phyloP scores from a whole-genome alignment of 2,329 filamentous ascomycete species.

The Thermoascus crustaceus region DNA sequence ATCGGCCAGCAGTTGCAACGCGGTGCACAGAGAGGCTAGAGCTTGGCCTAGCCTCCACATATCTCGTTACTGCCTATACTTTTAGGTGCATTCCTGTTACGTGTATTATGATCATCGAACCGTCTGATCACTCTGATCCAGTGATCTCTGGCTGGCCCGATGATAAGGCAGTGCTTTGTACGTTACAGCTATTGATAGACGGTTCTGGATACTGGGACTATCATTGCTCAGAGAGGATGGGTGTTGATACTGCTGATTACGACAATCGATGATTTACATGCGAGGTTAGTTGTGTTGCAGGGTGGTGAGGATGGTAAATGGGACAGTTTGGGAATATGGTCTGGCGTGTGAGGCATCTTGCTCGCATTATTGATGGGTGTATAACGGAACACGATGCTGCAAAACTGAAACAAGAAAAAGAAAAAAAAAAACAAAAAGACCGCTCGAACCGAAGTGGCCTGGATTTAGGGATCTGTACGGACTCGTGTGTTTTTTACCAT shows the following conservation, averaged over 20 bases:
- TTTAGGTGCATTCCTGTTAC: not conserved
- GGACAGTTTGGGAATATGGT: not conserved
- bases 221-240: not conserved
- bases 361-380: slow-evolving; percentile 1
- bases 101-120: not conserved
- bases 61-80: not conserved
- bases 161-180: slow-evolving; percentile 3
- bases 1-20: slow-evolving; percentile 42
- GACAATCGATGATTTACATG: slow-evolving; percentile 7
- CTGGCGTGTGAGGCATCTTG: not conserved
- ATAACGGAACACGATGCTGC: not conserved
- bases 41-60: slow-evolving; percentile 1
- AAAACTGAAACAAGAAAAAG: slow-evolving; percentile 2
- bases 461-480: slow-evolving; percentile 3
- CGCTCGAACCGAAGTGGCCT: slow-evolving; percentile 2
- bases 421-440: slow-evolving; percentile 3
- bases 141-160: not conserved
- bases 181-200: slow-evolving; percentile 16
- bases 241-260: not conserved
- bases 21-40: slow-evolving; percentile 15
- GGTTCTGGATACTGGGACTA: slow-evolving; percentile 13
- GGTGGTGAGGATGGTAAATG: not conserved
- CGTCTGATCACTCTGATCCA: not conserved
- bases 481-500: slow-evolving; percentile 11
- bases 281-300: not conserved